A percentile compares a stretch with the other conserved stretches of the same genome.
Evolutionary conservation across 305 asterid genomes (phyloP).

Genomic region (Solanum hybrid): DNA sequence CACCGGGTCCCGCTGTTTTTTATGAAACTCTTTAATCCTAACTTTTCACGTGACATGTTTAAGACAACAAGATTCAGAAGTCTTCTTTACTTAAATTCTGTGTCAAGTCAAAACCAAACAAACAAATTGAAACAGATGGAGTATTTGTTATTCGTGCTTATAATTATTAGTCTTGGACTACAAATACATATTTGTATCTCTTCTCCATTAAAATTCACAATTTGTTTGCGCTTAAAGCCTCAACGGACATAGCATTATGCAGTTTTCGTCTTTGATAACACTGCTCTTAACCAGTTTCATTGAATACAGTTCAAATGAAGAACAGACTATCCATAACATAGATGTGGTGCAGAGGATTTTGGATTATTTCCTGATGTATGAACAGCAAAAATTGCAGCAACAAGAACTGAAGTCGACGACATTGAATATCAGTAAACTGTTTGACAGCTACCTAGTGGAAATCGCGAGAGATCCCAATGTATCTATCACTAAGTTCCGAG

Average conservation of each 20-base stretch:
- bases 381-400: slow-evolving; percentile 40
- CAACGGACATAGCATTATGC: neutral
- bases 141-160: neutral
- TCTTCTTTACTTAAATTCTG: neutral
- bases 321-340: slow-evolving; percentile 41
- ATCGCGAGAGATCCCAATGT: slow-evolving; percentile 66
- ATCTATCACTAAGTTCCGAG: slow-evolving; percentile 46
- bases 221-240: neutral
- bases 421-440: slow-evolving; percentile 52
- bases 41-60: neutral
- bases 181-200: neutral
- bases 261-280: neutral
- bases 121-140: neutral
- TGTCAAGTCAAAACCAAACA: neutral
- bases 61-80: neutral
- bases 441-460: slow-evolving; percentile 73
- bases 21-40: neutral
- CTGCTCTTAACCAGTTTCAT: neutral
- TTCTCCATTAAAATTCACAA: neutral
- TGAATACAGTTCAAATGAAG: slow-evolving; percentile 41
- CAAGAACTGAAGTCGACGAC: slow-evolving; percentile 27
- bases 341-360: slow-evolving; percentile 66
- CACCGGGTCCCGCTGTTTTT: too few species aligned
- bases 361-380: slow-evolving; percentile 64
- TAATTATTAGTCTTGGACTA: neutral